Evolutionary conservation across 495 filamentous ascomycete genomes (phyloP).

Genomic region (Penicillium simplicissimum): DNA sequence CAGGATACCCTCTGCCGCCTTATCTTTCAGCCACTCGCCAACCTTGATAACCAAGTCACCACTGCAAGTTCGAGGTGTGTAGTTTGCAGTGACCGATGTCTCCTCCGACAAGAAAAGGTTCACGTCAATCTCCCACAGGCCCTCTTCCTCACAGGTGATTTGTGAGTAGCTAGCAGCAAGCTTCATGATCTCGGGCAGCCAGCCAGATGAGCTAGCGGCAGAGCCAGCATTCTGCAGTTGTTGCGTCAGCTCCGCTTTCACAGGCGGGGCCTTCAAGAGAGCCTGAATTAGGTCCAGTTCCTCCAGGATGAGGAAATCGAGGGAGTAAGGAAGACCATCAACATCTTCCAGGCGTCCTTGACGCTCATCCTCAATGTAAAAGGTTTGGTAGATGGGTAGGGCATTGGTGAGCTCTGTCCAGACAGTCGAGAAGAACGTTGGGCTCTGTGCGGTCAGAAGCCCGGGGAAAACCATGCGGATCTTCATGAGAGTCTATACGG

Average conservation of each 20-base stretch:
- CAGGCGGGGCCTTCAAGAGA: constrained; percentile 76
- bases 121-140: constrained; percentile 93
- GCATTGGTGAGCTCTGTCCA: constrained; percentile 82
- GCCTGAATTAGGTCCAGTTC: constrained; percentile 92
- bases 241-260: constrained; percentile 79
- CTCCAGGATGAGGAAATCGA: constrained; percentile 92
- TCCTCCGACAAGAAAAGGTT: constrained; percentile 95
- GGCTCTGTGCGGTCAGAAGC: constrained; percentile 76
- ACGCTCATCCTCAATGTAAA: constrained; percentile 81
- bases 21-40: constrained; percentile 79
- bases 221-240: constrained; percentile 64
- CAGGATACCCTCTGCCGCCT: constrained; percentile 71
- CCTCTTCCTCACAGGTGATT: constrained; percentile 89
- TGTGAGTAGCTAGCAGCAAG: constrained; percentile 84
- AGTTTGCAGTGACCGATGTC: constrained; percentile 93
- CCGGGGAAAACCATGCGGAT: constrained; percentile 80
- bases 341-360: constrained; percentile 88
- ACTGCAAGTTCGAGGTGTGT: constrained; percentile 87
- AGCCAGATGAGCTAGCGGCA: constrained; percentile 55
- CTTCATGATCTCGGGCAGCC: constrained; percentile 81
- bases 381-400: constrained; percentile 67
- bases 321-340: constrained; percentile 87
- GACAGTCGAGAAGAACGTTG: constrained; percentile 74
- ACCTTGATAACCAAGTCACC: constrained; percentile 89
- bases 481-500: constrained; percentile 75